Conservation (phyloP, 441 rosid species). For the Hura crepitans region DNA sequence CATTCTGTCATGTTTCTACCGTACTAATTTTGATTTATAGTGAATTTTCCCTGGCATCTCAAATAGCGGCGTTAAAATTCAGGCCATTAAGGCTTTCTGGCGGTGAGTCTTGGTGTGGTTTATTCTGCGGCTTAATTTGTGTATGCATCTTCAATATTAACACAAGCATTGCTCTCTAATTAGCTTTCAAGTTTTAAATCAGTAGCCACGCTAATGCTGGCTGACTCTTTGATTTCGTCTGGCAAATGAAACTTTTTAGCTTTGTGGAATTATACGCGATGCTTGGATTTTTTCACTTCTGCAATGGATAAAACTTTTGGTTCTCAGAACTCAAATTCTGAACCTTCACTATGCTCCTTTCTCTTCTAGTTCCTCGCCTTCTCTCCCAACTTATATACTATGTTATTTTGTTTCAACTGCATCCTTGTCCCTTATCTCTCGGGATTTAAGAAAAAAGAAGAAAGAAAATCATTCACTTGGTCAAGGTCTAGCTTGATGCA, state of each 20-base stretch:
- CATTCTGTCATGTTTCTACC: background rate
- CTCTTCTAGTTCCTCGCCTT: background rate
- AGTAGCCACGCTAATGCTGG: background rate
- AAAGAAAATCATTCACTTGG: background rate
- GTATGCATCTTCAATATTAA: background rate
- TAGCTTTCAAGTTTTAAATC: background rate
- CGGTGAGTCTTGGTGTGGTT: background rate
- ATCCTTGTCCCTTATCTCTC: background rate
- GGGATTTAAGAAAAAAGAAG: background rate
- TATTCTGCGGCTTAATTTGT: background rate
- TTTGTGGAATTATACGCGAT: background rate
- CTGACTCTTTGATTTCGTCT: background rate
- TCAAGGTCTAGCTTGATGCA: background rate
- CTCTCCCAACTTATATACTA: background rate
- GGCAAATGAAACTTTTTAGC: background rate
- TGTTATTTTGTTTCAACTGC: background rate
- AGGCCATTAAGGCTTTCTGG: background rate
- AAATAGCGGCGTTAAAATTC: background rate
- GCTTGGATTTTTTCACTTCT: slow-evolving; percentile 5
- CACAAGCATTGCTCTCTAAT: background rate
- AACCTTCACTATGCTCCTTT: background rate
- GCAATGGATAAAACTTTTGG: background rate
- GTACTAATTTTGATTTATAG: background rate
- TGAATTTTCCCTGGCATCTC: background rate
- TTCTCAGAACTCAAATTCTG: background rate